Evolutionary conservation across 176 grass and related monocot species (phyloP), one percentile per base, ranked within the genome.

Genomic region (Coix lacrymajobi): DNA sequence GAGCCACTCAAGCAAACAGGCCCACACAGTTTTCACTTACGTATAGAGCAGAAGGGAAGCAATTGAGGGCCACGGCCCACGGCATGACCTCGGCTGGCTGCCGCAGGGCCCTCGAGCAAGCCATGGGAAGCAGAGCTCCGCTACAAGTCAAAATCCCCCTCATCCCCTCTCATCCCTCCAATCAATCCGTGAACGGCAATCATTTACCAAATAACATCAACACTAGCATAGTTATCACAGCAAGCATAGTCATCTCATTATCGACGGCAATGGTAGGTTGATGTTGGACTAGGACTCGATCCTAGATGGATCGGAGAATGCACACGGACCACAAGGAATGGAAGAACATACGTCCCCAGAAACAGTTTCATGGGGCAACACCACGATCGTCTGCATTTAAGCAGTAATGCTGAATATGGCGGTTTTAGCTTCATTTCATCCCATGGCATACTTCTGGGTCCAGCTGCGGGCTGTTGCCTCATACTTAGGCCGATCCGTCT

Each of bases 361-460:
- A 64, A 78, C 34, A 82, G 43, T 90, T 86, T 66, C 78, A 20
- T 22, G 12, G 83, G 66, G 52, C 64, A 76, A 76, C 43, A 44
- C 45, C 78, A 90, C 79, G 57, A 82, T 85, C 56, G 46, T 77
- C 81, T 87, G 75, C 79, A 52, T 30, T 72, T 22, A 78, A 80
- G 80, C 68, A 84, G 75, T n/a, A 36, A 62, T 56, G 49, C 37
- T 6, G 5, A 80, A 73, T 66, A 62, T 8, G 14, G 31, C n/a
- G 19, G 32, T 29, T 62, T 62, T 5, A 0, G 9, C 46, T 58
- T 51, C 10, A 49, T 64, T 26, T 87, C 83, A 92, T 79, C 90
- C 83, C 90, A 92, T 92, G 36, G 90, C 90, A 80, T 92, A 92
- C 69, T 92, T 92, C 87, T 92, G 90, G 2, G 90, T 86, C 90